A percentile compares a stretch with the other conserved stretches of the same genome.
These are phyloP conservation scores for Auricularia cornea DNA, from an alignment of 768 basidiomycete genomes.

Conservation along the genomic window DNA sequence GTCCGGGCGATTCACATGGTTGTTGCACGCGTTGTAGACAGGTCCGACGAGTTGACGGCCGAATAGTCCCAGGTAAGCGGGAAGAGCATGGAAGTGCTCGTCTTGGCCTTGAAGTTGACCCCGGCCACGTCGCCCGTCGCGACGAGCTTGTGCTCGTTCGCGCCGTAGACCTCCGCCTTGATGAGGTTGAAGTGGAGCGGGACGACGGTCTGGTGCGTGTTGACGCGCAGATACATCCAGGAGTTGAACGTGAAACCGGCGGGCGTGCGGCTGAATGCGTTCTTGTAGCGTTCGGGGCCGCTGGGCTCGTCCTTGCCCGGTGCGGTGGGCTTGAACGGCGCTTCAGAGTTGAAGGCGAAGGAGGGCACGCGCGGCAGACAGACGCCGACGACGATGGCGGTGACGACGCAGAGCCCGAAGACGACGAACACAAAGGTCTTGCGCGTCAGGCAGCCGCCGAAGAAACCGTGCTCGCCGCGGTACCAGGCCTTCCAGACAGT, in stretches of 20 bases:
- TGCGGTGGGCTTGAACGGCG: constrained; percentile 53
- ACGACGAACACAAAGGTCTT: constrained; percentile 61
- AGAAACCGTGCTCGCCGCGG: constrained; percentile 70
- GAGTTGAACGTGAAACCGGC: constrained; percentile 90
- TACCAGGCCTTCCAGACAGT: constrained; percentile 55
- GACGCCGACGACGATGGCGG: constrained; percentile 68
- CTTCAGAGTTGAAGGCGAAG: constrained; percentile 49
- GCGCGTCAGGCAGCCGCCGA: constrained; percentile 69
- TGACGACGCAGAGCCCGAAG: constrained; percentile 47
- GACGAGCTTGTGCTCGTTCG: constrained; percentile 54
- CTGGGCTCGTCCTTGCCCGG: constrained; percentile 6
- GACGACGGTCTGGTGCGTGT: constrained; percentile 67
- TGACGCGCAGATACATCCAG: constrained; percentile 60
- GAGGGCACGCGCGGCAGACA: constrained; percentile 75
- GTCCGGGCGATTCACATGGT: constrained; percentile 37
- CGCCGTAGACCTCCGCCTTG: constrained; percentile 60
- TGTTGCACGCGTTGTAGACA: constrained; percentile 71
- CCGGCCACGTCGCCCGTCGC: constrained; percentile 56
- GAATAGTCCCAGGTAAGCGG: constrained; percentile 81
- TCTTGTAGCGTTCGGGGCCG: constrained; percentile 24
- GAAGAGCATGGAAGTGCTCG: constrained; percentile 53
- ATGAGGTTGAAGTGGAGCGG: constrained; percentile 68
- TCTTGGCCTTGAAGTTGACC: constrained; percentile 56
- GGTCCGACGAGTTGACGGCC: constrained; percentile 70
- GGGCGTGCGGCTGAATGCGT: constrained; percentile 62